Conservation (phyloP, 805 yeast species). For the Teunomyces lycoperdinae region DNA sequence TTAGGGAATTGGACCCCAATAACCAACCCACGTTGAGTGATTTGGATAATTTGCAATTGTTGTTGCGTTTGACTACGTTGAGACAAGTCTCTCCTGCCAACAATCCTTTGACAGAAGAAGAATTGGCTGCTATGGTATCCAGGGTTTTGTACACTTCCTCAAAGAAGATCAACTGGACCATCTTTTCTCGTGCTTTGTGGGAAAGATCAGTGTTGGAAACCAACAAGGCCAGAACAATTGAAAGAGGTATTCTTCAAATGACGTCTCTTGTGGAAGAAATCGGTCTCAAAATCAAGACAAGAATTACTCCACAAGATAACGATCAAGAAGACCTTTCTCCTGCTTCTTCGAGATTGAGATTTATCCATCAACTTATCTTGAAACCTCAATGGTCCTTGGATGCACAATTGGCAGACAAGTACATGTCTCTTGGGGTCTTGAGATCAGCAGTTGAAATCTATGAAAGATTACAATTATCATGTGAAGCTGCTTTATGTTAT, state of each 20-base stretch:
- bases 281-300: slow-evolving; percentile 61
- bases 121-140: slow-evolving; percentile 69
- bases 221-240: slow-evolving; percentile 77
- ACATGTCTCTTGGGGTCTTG: slow-evolving; percentile 78
- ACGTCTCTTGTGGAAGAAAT: slow-evolving; percentile 87
- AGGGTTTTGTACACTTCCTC: slow-evolving; percentile 61
- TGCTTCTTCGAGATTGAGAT: slow-evolving; percentile 56
- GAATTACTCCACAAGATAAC: slow-evolving; percentile 47
- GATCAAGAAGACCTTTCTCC: slow-evolving; percentile 28
- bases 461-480: slow-evolving; percentile 68
- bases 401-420: slow-evolving; percentile 76
- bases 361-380: slow-evolving; percentile 70
- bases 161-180: slow-evolving; percentile 61
- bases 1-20: slow-evolving; percentile 69
- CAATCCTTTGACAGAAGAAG: slow-evolving; percentile 74
- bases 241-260: slow-evolving; percentile 91
- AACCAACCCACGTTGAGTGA: slow-evolving; percentile 70
- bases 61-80: slow-evolving; percentile 63
- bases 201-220: slow-evolving; percentile 84
- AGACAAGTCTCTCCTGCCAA: slow-evolving; percentile 70
- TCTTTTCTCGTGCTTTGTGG: slow-evolving; percentile 85
- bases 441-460: slow-evolving; percentile 88
- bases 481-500: slow-evolving; percentile 87
- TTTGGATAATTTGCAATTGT: slow-evolving; percentile 69
- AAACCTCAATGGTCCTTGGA: slow-evolving; percentile 87